Conservation (phyloP, 2,329 filamentous ascomycete genomes). For the Rhynchosporium graminicola region DNA sequence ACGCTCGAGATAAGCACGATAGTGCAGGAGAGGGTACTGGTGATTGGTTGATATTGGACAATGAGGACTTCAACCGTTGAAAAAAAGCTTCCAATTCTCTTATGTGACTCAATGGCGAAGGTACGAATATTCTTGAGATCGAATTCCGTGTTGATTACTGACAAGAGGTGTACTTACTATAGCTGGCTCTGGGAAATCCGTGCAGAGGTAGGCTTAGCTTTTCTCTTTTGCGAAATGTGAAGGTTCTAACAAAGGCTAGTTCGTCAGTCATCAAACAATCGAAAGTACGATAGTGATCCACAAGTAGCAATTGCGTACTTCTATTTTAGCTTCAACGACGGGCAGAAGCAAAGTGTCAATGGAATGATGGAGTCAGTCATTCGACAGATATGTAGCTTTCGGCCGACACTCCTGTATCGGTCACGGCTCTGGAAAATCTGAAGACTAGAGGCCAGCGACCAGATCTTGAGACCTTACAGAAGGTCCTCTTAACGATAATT, state of each 20-base stretch:
- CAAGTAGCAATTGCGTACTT: constrained; percentile 30
- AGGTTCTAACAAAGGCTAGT: background rate
- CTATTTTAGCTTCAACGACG: constrained; percentile 34
- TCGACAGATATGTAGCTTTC: background rate
- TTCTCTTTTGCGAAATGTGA: background rate
- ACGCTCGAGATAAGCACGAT: background rate
- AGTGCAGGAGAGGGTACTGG: background rate
- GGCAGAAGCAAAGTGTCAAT: constrained; percentile 23
- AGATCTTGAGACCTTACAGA: background rate
- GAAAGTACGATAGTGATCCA: background rate
- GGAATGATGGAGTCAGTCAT: constrained; percentile 16
- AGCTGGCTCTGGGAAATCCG: background rate
- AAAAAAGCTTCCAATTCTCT: background rate
- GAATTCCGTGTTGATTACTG: too few species aligned
- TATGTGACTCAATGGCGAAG: background rate
- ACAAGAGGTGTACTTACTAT: background rate
- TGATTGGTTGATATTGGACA: background rate
- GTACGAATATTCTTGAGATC: background rate
- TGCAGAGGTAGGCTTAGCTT: background rate
- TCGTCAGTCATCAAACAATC: background rate
- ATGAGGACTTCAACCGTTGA: background rate
- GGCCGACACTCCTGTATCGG: background rate
- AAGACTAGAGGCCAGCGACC: background rate
- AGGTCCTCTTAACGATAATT: constrained; percentile 18
- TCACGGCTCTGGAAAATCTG: background rate